Conservation (phyloP, 345 rosid genomes). For the Melastoma malabathricum region DNA sequence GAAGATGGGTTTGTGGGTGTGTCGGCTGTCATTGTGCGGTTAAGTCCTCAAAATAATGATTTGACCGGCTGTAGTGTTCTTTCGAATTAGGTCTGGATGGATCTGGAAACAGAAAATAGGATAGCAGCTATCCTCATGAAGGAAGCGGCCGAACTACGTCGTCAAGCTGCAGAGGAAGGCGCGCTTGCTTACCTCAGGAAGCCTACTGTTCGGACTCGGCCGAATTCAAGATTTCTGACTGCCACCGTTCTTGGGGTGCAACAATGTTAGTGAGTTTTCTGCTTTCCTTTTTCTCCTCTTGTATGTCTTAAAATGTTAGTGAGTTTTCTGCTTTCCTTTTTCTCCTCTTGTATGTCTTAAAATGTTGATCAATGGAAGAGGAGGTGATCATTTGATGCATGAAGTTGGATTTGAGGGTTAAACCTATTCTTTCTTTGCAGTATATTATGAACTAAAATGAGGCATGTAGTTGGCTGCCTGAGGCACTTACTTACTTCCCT, state of each 20-base stretch:
- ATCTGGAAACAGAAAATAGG: constrained; percentile 80
- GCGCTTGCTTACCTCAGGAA: constrained; percentile 59
- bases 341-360: neutral
- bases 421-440: too few relatives aligned
- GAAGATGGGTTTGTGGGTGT: too few relatives aligned
- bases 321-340: neutral
- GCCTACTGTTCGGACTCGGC: constrained; percentile 50
- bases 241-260: constrained; percentile 92
- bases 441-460: too few relatives aligned
- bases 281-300: neutral
- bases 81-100: constrained; percentile 27
- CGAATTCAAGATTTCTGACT: constrained; percentile 77
- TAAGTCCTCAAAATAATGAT: too few relatives aligned
- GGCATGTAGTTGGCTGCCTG: too few relatives aligned
- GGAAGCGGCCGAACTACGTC: constrained; percentile 86
- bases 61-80: neutral
- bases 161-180: constrained; percentile 70
- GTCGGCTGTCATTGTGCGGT: too few relatives aligned
- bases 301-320: neutral
- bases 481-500: too few relatives aligned
- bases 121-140: constrained; percentile 75
- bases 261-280: constrained; percentile 36
- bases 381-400: too few relatives aligned
- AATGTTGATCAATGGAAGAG: too few relatives aligned
- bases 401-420: too few relatives aligned